Percentiles rank a stretch among this genome's conserved stretches.
These are phyloP conservation scores for Euryodendron excelsum DNA, from an alignment of 148 eudicot species.

Conservation along the genomic window DNA sequence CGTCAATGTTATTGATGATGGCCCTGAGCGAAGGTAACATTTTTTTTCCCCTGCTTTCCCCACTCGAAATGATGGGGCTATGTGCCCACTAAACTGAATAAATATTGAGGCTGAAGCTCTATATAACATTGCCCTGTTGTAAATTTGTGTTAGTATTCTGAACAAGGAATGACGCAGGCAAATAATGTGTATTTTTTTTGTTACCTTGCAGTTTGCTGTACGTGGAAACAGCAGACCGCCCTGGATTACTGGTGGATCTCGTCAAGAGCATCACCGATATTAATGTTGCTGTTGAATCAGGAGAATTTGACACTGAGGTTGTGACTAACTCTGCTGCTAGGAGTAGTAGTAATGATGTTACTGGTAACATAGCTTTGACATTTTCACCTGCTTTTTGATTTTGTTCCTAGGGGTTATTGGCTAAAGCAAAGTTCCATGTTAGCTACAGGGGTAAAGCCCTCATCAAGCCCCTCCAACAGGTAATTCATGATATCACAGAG, in stretches of 20 bases:
- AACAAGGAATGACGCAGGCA: neutral
- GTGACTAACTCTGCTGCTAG: neutral
- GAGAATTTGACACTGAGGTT: constrained; percentile 95
- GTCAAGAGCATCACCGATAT: constrained; percentile 74
- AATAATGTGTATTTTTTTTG: neutral
- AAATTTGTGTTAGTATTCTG: neutral
- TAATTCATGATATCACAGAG: constrained; percentile 12
- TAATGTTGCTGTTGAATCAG: constrained; percentile 72
- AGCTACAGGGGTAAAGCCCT: constrained; percentile 67
- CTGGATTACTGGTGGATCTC: constrained; percentile 87
- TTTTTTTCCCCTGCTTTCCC: neutral
- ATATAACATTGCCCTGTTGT: neutral
- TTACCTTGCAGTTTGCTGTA: constrained; percentile 62
- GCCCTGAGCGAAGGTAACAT: constrained; percentile 73
- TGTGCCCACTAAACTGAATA: neutral
- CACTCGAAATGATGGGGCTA: too few species aligned
- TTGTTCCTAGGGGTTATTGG: constrained; percentile 65
- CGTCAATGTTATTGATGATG: constrained; percentile 58
- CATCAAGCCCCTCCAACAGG: constrained; percentile 83
- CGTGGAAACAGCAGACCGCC: constrained; percentile 83
- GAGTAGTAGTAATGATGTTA: neutral
- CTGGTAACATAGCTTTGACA: neutral
- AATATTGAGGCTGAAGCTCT: too few species aligned
- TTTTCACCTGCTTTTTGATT: neutral
- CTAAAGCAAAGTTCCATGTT: constrained; percentile 88